Evolutionary conservation across 2,329 filamentous ascomycete species (phyloP).

Genomic region (Ophiostoma sp.): DNA sequence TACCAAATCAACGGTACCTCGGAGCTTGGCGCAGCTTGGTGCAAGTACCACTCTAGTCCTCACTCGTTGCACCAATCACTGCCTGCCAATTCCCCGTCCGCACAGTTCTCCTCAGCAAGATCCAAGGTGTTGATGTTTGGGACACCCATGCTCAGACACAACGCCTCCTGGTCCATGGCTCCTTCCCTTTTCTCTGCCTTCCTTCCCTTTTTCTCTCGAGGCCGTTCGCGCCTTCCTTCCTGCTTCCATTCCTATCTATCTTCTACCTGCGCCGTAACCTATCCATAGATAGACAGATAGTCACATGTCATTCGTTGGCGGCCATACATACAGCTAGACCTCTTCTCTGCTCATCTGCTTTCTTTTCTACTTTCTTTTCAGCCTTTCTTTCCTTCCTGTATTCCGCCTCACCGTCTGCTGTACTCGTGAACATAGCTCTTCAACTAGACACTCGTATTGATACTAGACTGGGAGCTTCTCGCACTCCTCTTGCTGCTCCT

Average conservation of each 20-base stretch:
- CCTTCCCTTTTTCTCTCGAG: neutral
- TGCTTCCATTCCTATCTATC: neutral
- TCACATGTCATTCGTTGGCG: neutral
- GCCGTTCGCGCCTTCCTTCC: conserved; percentile 10
- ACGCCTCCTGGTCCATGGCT: neutral
- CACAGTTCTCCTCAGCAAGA: conserved; percentile 5
- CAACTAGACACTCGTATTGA: neutral
- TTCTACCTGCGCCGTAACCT: neutral
- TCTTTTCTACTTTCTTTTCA: neutral
- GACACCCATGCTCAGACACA: conserved; percentile 7
- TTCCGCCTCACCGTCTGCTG: neutral
- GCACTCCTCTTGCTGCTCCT: neutral
- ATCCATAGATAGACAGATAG: conserved; percentile 1
- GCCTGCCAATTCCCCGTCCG: neutral
- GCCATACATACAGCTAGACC: neutral
- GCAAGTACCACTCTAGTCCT: neutral
- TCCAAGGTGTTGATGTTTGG: neutral
- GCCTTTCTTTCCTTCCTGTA: neutral
- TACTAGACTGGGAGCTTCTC: neutral
- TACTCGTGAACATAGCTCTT: neutral
- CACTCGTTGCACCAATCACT: neutral
- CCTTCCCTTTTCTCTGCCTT: neutral
- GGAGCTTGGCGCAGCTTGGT: neutral
- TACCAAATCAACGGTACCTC: too few species aligned
- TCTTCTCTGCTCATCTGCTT: neutral